phyloP scores from a whole-genome alignment of 192 early-diverging fungal genomes.

The Lobosporangium transversale region DNA sequence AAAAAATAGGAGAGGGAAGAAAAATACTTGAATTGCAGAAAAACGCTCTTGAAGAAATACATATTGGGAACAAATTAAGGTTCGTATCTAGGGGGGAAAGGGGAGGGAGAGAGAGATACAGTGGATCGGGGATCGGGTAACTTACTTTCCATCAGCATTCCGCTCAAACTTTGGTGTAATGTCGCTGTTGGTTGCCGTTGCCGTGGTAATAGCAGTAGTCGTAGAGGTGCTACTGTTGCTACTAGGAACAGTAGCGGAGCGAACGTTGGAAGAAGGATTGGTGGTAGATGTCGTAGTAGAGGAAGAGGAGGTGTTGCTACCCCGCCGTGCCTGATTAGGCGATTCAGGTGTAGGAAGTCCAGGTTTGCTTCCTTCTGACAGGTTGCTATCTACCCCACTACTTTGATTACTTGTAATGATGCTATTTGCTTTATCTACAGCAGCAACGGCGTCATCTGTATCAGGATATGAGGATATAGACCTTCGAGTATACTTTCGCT shows the following conservation, averaged over 20 bases:
- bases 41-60: too few species aligned
- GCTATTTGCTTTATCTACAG: not conserved
- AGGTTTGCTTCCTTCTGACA: not conserved
- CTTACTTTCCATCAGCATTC: conserved; percentile 42
- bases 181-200: not conserved
- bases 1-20: not conserved
- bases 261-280: not conserved
- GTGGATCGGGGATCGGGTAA: conserved; percentile 9
- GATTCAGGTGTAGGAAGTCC: not conserved
- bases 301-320: too few species aligned
- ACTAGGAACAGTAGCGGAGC: too few species aligned
- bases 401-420: not conserved
- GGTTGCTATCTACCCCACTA: not conserved
- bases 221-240: not conserved
- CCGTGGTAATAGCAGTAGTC: not conserved
- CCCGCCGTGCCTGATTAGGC: not conserved
- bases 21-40: too few species aligned
- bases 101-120: too few species aligned
- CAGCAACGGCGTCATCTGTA: not conserved
- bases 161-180: conserved; percentile 16
- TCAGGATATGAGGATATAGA: not conserved
- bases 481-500: not conserved
- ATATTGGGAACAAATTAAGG: too few species aligned
- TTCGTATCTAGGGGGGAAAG: not conserved
- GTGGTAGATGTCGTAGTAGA: not conserved